These are phyloP conservation scores for Hysterangium stoloniferum DNA, from an alignment of 768 basidiomycete species.

Conservation along the genomic window DNA sequence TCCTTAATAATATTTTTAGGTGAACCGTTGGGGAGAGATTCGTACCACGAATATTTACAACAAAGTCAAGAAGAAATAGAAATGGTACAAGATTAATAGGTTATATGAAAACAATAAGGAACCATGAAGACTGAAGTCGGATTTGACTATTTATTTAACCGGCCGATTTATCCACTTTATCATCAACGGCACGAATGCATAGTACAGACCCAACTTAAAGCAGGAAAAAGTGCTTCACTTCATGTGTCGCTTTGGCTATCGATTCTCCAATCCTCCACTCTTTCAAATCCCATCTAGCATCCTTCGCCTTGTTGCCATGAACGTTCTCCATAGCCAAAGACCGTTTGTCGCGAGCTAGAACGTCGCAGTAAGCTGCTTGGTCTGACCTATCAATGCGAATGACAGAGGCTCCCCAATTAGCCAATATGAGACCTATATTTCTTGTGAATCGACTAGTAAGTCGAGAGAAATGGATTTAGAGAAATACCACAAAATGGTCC, in stretches of 20 bases:
- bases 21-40: conserved; percentile 37
- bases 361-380: conserved; percentile 34
- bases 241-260: too few relatives aligned
- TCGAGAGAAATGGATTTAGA: neutral
- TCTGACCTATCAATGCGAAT: conserved; percentile 63
- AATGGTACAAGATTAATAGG: conserved; percentile 52
- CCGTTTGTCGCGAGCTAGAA: conserved; percentile 65
- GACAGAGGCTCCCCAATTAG: conserved; percentile 74
- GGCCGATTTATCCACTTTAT: too few relatives aligned
- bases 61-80: conserved; percentile 56
- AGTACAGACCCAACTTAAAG: too few relatives aligned
- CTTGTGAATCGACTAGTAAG: neutral
- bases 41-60: conserved; percentile 50
- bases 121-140: too few relatives aligned
- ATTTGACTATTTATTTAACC: too few relatives aligned
- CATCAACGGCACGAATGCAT: too few relatives aligned
- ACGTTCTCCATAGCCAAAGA: conserved; percentile 69
- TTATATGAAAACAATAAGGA: too few relatives aligned
- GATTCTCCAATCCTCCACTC: too few relatives aligned
- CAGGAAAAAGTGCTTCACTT: too few relatives aligned
- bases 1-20: neutral
- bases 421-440: conserved; percentile 47
- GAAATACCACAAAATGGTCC: conserved; percentile 57
- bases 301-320: too few relatives aligned
- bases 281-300: too few relatives aligned